Evolutionary conservation across 176 grass and related monocot genomes (phyloP), one percentile per base, ranked within the genome.

Genomic region (Ampelocalamus luodianensis): DNA sequence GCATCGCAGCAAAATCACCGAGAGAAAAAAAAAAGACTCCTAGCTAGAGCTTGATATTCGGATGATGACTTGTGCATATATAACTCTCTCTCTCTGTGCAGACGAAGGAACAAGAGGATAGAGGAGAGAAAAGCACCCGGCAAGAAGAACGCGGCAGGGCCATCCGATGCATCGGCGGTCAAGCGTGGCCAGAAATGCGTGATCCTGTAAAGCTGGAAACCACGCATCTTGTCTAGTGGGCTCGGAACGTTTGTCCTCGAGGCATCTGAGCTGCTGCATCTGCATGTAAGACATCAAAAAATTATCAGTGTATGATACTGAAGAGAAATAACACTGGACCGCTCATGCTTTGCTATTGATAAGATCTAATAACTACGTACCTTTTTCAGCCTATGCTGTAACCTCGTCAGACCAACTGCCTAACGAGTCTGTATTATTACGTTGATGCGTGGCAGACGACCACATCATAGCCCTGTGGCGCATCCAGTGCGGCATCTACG

Each of bases 151-250:
- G 4, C 26, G 0, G 6, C 48, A 50, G 48, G 37, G 37, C 10
- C 72, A 1, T 62, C 54, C 16, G 74, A 18, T 23, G 87, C 43
- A 12, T 10, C 27, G 27, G 4, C 62, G 10, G 17, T 23, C 37
- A 84, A 84, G 81, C n/a, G 75, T 49, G n/a, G 44, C 18, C 23
- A 44, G 45, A 88, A 79, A 83, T 88, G 87, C 66, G 56, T 10
- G 2, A 79, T 84, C 75, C 80, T 88, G 56, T 88, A 54, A 54
- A 43, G 26, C 0, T 10, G 23, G 3, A 45, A 23, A 1, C 5
- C 5, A 11, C 44, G 16, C 2, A 0, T 4, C 37, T 42, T 3
- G 7, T 62, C 55, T 40, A 22, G 32, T 65, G 29, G 18, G 8
- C 43, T 83, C 69, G 50, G 39, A 45, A 37, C 67, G 23, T 44